Base-by-base conservation (phyloP, 2,329 filamentous ascomycete species). In the Epichloe gansuensis region DNA sequence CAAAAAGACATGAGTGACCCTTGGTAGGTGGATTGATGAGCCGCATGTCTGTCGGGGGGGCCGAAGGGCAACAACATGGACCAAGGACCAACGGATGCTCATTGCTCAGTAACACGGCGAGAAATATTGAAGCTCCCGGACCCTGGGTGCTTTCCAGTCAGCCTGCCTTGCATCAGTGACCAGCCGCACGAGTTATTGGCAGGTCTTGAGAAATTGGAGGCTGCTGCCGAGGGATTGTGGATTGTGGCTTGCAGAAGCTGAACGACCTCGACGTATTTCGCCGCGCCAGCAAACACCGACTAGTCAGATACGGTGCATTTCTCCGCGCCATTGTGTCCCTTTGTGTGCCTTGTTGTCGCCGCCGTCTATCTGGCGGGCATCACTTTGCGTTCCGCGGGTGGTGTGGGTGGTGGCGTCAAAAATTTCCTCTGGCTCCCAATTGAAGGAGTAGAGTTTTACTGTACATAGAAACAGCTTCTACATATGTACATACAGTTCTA, bases 231-330 rank as follows among this genome's bases (percentile, higher is more conserved):
- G 31, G 31, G 31, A 12, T 37, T 34, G 52, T 47, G 25, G 39
- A 57, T 38, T 55, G 59, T 65, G 62, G 61, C 60, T 65, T 67
- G 63, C 67, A 66, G 61, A 58, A 69, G 67, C 67, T 70, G 67
- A 69, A 62, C 58, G 51, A 21, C 25, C 41, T 37, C 25, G 43
- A 49, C 31, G 37, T 5, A 12, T 25, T 43, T 23, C 21, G 21
- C 41, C 41, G 44, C 23, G 23, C 13, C 12, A 25, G 44, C n/a
- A 13, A 2, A 13, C 28, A 34, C 44, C 23, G 44, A 34, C 3
- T 17, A 13, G 9, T 34, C 13, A 28, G 23, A 17, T 5, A 31
- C 8, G 44, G 13, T 46, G 44, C 44, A 46, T 46, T 46, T 46
- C 23, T 31, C 44, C 25, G 44, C 23, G 44, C 2, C 8, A 31